phyloP scores from a whole-genome alignment of 768 basidiomycete species.

The Hygrophorus pudorinus region DNA sequence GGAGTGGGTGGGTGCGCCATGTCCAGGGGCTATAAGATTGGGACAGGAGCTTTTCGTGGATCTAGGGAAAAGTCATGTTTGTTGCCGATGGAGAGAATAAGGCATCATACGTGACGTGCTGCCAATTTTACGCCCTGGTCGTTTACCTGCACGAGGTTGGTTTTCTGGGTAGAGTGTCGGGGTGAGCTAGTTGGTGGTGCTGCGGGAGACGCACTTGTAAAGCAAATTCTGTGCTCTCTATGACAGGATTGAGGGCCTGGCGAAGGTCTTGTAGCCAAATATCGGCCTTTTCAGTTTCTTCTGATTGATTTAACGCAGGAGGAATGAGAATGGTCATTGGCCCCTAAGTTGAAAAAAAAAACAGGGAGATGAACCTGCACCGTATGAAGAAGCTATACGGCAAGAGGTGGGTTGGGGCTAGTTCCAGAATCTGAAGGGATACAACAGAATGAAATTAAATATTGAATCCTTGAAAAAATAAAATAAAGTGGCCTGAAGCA shows the following conservation, averaged over 20 bases:
- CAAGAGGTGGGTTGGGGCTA: too few relatives aligned
- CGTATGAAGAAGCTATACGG: too few relatives aligned
- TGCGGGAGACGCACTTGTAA: slow-evolving; percentile 34
- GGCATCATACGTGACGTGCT: slow-evolving; percentile 48
- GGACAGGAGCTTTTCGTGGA: slow-evolving; percentile 42
- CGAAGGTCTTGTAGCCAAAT: slow-evolving; percentile 11
- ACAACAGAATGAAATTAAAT: too few relatives aligned
- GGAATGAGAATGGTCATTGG: not conserved
- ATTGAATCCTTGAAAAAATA: too few relatives aligned
- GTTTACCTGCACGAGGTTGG: slow-evolving; percentile 49
- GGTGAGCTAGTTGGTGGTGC: slow-evolving; percentile 3
- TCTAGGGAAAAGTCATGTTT: slow-evolving; percentile 30
- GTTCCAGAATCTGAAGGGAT: too few relatives aligned
- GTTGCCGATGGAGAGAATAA: slow-evolving; percentile 4
- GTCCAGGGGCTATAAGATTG: slow-evolving; percentile 72
- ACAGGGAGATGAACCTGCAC: not conserved
- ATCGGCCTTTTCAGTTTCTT: slow-evolving; percentile 19
- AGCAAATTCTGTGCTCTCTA: slow-evolving; percentile 46
- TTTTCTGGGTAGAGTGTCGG: slow-evolving; percentile 44
- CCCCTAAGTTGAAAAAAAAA: not conserved
- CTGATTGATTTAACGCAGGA: too few relatives aligned
- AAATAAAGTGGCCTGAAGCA: too few relatives aligned
- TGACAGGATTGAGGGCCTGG: slow-evolving; percentile 42
- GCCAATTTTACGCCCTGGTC: slow-evolving; percentile 51
- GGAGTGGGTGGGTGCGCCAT: slow-evolving; percentile 71